Conservation (phyloP, 257 asterid genomes). For the Nicotiana benthamiana region DNA sequence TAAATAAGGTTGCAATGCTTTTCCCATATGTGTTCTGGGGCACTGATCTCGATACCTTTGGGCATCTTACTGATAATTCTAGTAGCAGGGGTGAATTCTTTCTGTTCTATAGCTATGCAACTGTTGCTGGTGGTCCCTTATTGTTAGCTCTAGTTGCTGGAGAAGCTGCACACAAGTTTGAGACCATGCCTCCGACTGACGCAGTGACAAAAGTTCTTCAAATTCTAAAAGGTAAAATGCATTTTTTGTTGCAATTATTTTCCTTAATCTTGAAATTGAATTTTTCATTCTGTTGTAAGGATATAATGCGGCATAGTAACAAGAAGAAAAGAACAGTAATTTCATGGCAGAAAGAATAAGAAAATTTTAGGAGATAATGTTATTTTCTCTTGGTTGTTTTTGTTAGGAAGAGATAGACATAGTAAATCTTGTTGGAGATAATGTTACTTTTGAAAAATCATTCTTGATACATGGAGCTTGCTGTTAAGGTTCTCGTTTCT, state of each 20-base stretch:
- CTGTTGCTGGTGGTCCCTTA: constrained; percentile 96
- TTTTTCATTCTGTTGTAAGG: background rate
- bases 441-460: background rate
- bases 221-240: constrained; percentile 69
- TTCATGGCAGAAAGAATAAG: background rate
- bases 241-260: background rate
- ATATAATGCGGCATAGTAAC: background rate
- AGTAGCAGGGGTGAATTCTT: constrained; percentile 85
- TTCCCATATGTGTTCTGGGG: constrained; percentile 92
- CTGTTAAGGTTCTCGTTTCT: background rate
- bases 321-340: background rate
- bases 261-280: background rate
- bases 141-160: constrained; percentile 96
- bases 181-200: constrained; percentile 66
- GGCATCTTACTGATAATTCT: constrained; percentile 75
- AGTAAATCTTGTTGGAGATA: too few species aligned
- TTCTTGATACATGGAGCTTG: background rate
- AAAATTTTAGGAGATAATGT: background rate
- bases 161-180: constrained; percentile 94
- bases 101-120: constrained; percentile 90
- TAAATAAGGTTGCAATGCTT: constrained; percentile 92
- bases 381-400: background rate
- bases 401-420: background rate
- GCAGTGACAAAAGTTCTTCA: constrained; percentile 71
- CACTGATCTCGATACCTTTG: constrained; percentile 90